Conservation (phyloP, 306 rosid species). For the Sicyos edulis region DNA sequence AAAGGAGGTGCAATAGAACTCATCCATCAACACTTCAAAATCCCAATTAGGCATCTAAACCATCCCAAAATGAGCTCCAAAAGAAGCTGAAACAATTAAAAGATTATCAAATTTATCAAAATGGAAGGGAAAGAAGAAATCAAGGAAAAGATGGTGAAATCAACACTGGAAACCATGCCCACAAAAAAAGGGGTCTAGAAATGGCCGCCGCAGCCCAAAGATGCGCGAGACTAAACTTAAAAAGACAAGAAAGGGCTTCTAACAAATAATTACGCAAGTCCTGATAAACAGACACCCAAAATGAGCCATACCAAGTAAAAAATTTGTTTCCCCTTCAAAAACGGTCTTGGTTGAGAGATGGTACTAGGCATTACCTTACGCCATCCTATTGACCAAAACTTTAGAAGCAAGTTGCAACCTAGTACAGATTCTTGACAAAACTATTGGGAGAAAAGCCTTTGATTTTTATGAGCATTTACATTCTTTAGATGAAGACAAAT, state of each 20-base stretch:
- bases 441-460: not conserved
- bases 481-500: not conserved
- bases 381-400: not conserved
- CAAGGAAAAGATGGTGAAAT: too few species aligned
- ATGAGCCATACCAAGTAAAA: too few species aligned
- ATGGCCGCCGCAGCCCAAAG: too few species aligned
- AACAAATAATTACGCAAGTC: too few species aligned
- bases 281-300: too few species aligned
- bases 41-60: not conserved
- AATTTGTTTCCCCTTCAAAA: too few species aligned
- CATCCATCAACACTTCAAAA: not conserved
- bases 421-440: not conserved
- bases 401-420: constrained; percentile 20
- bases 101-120: not conserved
- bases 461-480: not conserved
- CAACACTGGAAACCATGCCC: too few species aligned
- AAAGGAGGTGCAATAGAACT: not conserved
- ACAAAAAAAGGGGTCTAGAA: too few species aligned
- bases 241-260: too few species aligned
- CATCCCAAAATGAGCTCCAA: not conserved
- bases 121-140: not conserved
- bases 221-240: too few species aligned
- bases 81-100: not conserved
- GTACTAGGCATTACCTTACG: not conserved
- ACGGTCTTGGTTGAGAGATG: too few species aligned